phyloP scores from a whole-genome alignment of 495 filamentous ascomycete genomes.

The Trichoderma virens region DNA sequence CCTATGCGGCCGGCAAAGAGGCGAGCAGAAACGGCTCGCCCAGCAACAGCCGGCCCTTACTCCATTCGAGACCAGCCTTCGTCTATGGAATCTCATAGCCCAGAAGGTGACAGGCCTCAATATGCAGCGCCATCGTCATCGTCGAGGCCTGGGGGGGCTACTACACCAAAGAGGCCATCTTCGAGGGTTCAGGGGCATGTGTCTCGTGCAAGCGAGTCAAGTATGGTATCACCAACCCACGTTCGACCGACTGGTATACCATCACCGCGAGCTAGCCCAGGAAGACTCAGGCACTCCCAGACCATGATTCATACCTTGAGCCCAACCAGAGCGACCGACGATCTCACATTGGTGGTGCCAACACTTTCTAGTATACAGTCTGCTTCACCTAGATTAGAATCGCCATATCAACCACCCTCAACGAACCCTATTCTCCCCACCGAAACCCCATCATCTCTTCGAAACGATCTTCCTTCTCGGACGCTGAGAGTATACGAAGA shows the following conservation, averaged over 20 bases:
- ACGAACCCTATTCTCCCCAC: neutral
- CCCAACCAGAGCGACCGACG: slow-evolving; percentile 36
- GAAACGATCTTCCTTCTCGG: slow-evolving; percentile 21
- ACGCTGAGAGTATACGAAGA: slow-evolving; percentile 53
- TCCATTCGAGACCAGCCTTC: slow-evolving; percentile 33
- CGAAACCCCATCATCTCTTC: slow-evolving; percentile 16
- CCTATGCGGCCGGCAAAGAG: slow-evolving; percentile 46
- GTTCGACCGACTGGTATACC: slow-evolving; percentile 14
- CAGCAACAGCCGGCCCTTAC: slow-evolving; percentile 51
- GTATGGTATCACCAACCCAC: slow-evolving; percentile 28
- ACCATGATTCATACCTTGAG: slow-evolving; percentile 18
- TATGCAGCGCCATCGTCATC: slow-evolving; percentile 18
- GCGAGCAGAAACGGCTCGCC: slow-evolving; percentile 42
- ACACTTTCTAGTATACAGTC: slow-evolving; percentile 16
- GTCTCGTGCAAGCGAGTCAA: slow-evolving; percentile 38
- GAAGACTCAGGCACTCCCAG: slow-evolving; percentile 24
- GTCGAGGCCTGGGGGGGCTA: neutral
- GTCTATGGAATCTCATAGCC: slow-evolving; percentile 14
- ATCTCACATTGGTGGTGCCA: slow-evolving; percentile 44
- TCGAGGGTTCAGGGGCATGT: slow-evolving; percentile 36
- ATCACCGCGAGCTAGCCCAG: slow-evolving; percentile 29
- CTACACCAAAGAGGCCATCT: slow-evolving; percentile 30
- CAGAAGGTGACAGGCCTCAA: slow-evolving; percentile 34
- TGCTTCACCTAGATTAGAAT: slow-evolving; percentile 12
- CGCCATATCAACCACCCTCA: slow-evolving; percentile 7